Conservation (phyloP, 2,329 filamentous ascomycete species). For the Zymoseptoria ardabiliae region DNA sequence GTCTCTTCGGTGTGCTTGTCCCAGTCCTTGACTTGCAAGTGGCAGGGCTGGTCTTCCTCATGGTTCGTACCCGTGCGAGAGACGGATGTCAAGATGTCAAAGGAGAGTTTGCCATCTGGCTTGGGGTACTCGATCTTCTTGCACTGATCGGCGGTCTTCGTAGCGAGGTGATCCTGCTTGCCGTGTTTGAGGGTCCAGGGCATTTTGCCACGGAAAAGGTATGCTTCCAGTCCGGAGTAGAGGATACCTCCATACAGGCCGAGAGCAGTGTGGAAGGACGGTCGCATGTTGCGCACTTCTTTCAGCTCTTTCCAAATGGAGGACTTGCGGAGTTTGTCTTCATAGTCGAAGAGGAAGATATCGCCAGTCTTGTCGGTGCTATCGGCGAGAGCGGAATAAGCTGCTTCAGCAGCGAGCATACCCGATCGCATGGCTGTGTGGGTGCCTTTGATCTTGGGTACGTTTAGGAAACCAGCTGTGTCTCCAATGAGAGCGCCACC, state of each 20-base stretch:
- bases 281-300: constrained; percentile 94
- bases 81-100: constrained; percentile 93
- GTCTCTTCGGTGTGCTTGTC: constrained; percentile 77
- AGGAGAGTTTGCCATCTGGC: constrained; percentile 88
- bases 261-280: constrained; percentile 81
- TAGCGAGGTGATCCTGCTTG: constrained; percentile 67
- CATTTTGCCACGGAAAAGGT: constrained; percentile 70
- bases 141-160: constrained; percentile 70
- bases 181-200: constrained; percentile 93
- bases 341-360: constrained; percentile 91
- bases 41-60: constrained; percentile 95
- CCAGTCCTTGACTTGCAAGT: constrained; percentile 92
- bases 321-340: constrained; percentile 77
- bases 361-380: constrained; percentile 52
- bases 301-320: constrained; percentile 90
- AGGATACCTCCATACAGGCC: constrained; percentile 83
- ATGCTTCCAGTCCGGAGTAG: constrained; percentile 91
- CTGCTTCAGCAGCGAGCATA: constrained; percentile 89
- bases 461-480: constrained; percentile 91
- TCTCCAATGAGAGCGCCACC: constrained; percentile 93
- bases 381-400: constrained; percentile 63
- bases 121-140: constrained; percentile 93
- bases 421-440: constrained; percentile 97
- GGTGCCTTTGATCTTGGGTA: constrained; percentile 97
- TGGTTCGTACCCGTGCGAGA: constrained; percentile 95